A percentile compares a stretch with the other conserved stretches of the same genome.
Conservation (phyloP, 768 basidiomycete species). For the Hygrocybe punicea region DNA sequence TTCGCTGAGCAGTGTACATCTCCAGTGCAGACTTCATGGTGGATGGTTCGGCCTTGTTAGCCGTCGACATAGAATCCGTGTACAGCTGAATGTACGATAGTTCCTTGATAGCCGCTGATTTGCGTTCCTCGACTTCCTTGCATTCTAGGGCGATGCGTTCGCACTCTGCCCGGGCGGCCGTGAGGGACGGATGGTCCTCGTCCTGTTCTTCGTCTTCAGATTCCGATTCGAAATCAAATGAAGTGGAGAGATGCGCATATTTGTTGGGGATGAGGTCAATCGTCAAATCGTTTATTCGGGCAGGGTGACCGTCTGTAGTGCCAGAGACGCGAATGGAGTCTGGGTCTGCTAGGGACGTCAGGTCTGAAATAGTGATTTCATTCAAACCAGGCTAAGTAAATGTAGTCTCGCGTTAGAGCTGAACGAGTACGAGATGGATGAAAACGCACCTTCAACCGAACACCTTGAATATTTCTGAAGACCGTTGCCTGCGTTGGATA, state of each 20-base stretch:
- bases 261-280: constrained; percentile 3
- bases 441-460: constrained; percentile 1
- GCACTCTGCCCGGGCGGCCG: not conserved
- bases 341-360: not conserved
- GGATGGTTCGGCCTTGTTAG: not conserved
- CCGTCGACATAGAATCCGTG: not conserved
- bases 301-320: not conserved
- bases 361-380: constrained; percentile 1
- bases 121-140: not conserved
- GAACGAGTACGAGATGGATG: not conserved
- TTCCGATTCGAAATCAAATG: not conserved
- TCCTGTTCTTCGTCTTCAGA: not conserved
- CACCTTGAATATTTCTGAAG: not conserved
- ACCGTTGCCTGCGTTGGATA: constrained; percentile 1
- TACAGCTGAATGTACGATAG: not conserved
- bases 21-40: not conserved
- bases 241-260: not conserved
- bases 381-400: constrained; percentile 1
- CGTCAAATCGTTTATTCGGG: not conserved
- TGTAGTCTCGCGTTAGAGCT: not conserved
- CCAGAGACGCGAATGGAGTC: constrained; percentile 4
- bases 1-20: not conserved
- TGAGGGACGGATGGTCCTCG: not conserved
- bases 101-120: not conserved
- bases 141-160: not conserved